A percentile compares a stretch with the other conserved stretches of the same genome.
phyloP scores from a whole-genome alignment of 169 alveolate genomes.

The Plasmodium knowlesi region DNA sequence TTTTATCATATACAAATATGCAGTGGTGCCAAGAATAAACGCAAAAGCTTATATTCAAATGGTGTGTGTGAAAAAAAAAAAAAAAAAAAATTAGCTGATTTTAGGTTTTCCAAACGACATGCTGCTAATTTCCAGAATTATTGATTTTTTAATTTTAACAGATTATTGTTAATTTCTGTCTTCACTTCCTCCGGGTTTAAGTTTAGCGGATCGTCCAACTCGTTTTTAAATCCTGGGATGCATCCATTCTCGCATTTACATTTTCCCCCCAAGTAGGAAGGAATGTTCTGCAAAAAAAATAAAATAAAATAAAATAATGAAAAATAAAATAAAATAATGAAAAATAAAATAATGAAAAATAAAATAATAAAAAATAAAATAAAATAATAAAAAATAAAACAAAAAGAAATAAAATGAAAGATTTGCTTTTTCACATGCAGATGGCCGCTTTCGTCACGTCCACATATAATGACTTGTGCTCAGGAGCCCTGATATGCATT shows the following conservation, averaged over 20 bases:
- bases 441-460: not conserved
- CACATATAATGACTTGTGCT: not conserved
- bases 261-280: slow-evolving; percentile 47
- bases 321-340: no score
- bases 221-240: slow-evolving; percentile 58
- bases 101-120: not conserved
- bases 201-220: slow-evolving; percentile 13
- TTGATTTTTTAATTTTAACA: slow-evolving; percentile 15
- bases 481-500: not conserved
- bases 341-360: not conserved
- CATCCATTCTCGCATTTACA: slow-evolving; percentile 65
- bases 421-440: not conserved
- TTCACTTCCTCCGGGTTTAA: slow-evolving; percentile 39
- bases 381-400: not conserved
- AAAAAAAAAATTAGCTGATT: not conserved
- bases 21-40: not conserved
- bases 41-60: not conserved
- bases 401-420: not conserved
- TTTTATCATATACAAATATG: not conserved
- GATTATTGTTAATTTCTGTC: slow-evolving; percentile 39
- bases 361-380: not conserved
- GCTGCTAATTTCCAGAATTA: not conserved
- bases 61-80: slow-evolving; percentile 11
- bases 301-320: not conserved
- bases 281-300: slow-evolving; percentile 22